Conservation (phyloP, 306 rosid genomes). For the Vigna unguiculata region DNA sequence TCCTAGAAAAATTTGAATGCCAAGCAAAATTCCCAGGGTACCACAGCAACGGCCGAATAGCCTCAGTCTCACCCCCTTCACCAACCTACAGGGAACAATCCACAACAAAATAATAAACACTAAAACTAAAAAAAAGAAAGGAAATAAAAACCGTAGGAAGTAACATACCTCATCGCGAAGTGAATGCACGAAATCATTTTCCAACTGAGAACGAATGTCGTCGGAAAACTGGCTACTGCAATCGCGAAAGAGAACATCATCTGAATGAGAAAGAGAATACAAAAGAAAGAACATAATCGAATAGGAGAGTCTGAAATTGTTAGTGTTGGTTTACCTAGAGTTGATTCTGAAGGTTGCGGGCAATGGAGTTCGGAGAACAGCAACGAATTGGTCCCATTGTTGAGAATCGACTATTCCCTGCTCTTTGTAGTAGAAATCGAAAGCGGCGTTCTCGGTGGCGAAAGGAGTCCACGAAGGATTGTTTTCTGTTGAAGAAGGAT, state of each 20-base stretch:
- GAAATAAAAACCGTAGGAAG: not conserved
- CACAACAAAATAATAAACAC: constrained; percentile 8
- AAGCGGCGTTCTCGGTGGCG: constrained; percentile 64
- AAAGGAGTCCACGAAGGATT: constrained; percentile 76
- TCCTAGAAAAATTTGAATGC: constrained; percentile 95
- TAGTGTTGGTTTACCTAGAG: constrained; percentile 61
- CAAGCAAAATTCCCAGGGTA: constrained; percentile 94
- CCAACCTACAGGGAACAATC: constrained; percentile 55
- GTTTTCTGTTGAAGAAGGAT: constrained; percentile 41
- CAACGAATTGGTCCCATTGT: constrained; percentile 82
- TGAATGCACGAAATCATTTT: constrained; percentile 76
- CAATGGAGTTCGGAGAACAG: constrained; percentile 81
- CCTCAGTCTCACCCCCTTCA: constrained; percentile 74
- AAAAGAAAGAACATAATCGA: not conserved
- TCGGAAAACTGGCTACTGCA: constrained; percentile 88
- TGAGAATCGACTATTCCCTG: constrained; percentile 64
- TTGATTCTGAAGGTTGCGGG: constrained; percentile 93
- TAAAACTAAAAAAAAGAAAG: not conserved
- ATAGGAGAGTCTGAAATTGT: not conserved
- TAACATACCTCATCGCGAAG: constrained; percentile 77
- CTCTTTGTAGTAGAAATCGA: constrained; percentile 82
- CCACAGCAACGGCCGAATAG: constrained; percentile 93
- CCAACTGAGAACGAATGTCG: constrained; percentile 78
- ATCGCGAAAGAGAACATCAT: constrained; percentile 18
- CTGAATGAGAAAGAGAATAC: not conserved